Conservation (phyloP, 176 grass and related monocot species). For the Oryza nivara region DNA sequence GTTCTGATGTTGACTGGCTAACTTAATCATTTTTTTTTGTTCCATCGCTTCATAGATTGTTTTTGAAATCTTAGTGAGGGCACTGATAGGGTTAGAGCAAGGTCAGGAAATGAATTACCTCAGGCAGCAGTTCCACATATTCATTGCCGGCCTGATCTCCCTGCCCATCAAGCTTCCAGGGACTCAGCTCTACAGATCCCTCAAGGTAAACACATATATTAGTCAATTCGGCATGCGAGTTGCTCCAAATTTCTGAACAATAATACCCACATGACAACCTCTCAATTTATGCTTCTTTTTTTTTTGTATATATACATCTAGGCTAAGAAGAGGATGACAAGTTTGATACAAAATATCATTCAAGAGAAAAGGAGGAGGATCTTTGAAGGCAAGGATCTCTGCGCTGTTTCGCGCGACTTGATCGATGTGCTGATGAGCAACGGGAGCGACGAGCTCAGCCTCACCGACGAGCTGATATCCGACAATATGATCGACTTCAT, state of each 20-base stretch:
- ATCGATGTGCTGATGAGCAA: constrained; percentile 82
- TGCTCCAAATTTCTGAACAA: not conserved
- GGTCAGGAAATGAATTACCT: constrained; percentile 82
- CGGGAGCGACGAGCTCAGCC: constrained; percentile 59
- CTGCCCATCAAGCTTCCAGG: constrained; percentile 94
- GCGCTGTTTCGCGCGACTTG: constrained; percentile 37
- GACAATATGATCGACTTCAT: constrained; percentile 99
- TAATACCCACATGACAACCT: not conserved
- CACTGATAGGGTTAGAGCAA: constrained; percentile 83
- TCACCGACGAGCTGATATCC: constrained; percentile 89
- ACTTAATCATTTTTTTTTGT: not conserved
- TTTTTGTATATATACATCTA: not conserved
- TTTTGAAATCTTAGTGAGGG: constrained; percentile 83
- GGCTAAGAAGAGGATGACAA: constrained; percentile 96
- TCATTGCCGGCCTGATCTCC: constrained; percentile 92
- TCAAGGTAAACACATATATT: constrained; percentile 50
- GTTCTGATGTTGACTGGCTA: not conserved
- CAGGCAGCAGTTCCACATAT: constrained; percentile 91
- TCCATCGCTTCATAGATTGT: constrained; percentile 63
- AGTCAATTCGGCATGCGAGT: not conserved
- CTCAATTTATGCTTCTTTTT: not conserved
- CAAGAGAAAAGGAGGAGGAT: constrained; percentile 67
- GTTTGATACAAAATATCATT: constrained; percentile 77
- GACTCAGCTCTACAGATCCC: constrained; percentile 79
- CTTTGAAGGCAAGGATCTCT: not conserved